phyloP scores from a whole-genome alignment of 768 basidiomycete species.

The Fomitopsis serialis region DNA sequence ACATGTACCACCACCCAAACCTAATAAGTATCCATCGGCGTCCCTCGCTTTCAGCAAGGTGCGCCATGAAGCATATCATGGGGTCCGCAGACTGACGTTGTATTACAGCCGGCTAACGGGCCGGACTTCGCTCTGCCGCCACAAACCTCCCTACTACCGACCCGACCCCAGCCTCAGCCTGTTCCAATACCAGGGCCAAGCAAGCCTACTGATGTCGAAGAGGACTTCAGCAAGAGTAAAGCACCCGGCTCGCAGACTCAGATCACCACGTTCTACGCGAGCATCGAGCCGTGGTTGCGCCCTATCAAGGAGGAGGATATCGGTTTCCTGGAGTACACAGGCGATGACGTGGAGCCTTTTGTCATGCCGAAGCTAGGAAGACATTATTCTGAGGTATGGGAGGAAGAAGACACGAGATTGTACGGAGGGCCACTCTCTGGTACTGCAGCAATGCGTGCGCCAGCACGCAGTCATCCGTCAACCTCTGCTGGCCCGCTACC shows the following conservation, averaged over 20 bases:
- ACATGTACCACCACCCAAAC: slow-evolving; percentile 43
- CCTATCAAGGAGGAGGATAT: slow-evolving; percentile 92
- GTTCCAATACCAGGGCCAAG: slow-evolving; percentile 77
- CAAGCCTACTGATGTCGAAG: slow-evolving; percentile 74
- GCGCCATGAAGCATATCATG: slow-evolving; percentile 10
- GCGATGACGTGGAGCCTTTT: slow-evolving; percentile 87
- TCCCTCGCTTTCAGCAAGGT: slow-evolving; percentile 46
- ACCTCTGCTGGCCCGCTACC: slow-evolving; percentile 48
- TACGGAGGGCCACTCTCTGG: slow-evolving; percentile 38
- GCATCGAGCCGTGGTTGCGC: slow-evolving; percentile 86
- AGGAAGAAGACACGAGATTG: slow-evolving; percentile 75
- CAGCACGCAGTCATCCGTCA: slow-evolving; percentile 24
- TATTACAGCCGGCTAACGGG: slow-evolving; percentile 26
- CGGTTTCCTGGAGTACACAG: slow-evolving; percentile 86
- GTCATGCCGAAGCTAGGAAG: slow-evolving; percentile 81
- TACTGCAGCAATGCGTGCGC: slow-evolving; percentile 32
- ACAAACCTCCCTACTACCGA: slow-evolving; percentile 43
- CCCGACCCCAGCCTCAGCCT: slow-evolving; percentile 57
- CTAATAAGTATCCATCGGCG: slow-evolving; percentile 46
- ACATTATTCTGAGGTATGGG: slow-evolving; percentile 91
- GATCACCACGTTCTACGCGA: slow-evolving; percentile 78
- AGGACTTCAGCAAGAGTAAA: slow-evolving; percentile 87
- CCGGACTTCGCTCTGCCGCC: slow-evolving; percentile 62
- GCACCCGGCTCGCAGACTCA: slow-evolving; percentile 58
- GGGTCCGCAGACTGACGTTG: neutral